A percentile compares a stretch with the other conserved stretches of the same genome.
phyloP scores from a whole-genome alignment of 2,329 filamentous ascomycete genomes.

The Exophiala dermatitidis region DNA sequence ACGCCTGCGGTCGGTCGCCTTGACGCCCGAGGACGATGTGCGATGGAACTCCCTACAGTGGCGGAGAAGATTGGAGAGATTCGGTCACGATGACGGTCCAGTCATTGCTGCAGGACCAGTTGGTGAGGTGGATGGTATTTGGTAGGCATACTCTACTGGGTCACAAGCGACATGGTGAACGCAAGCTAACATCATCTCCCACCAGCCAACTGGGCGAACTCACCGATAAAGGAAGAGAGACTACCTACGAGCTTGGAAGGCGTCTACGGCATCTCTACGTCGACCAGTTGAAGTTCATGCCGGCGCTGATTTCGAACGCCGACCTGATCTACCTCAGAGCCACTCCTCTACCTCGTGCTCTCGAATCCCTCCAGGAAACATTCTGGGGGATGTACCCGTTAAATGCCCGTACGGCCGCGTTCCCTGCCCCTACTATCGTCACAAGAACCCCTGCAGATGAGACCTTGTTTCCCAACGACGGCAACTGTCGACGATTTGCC shows the following conservation, averaged over 20 bases:
- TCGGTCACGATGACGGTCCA: conserved; percentile 63
- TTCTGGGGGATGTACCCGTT: conserved; percentile 68
- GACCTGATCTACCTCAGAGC: conserved; percentile 65
- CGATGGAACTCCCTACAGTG: conserved; percentile 55
- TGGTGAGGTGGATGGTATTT: conserved; percentile 71
- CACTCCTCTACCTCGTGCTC: conserved; percentile 65
- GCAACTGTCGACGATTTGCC: conserved; percentile 64
- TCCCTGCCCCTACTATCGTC: conserved; percentile 59
- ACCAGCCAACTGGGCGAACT: conserved; percentile 54
- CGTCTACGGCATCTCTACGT: conserved; percentile 67
- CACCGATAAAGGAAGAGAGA: conserved; percentile 66
- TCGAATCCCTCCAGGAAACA: conserved; percentile 69
- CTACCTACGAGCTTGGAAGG: conserved; percentile 61
- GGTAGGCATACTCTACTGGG: conserved; percentile 41
- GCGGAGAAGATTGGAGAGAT: conserved; percentile 72
- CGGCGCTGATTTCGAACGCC: conserved; percentile 47
- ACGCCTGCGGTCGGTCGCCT: conserved; percentile 58
- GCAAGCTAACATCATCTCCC: conserved; percentile 1
- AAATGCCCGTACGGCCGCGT: conserved; percentile 42
- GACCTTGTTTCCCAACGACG: conserved; percentile 72
- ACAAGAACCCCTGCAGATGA: conserved; percentile 61
- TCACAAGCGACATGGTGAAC: background rate
- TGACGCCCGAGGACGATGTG: conserved; percentile 46
- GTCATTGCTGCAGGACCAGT: conserved; percentile 59
- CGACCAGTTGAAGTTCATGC: conserved; percentile 66